Base-by-base conservation (phyloP, 306 rosid species). In the Quercus wislizeni region DNA sequence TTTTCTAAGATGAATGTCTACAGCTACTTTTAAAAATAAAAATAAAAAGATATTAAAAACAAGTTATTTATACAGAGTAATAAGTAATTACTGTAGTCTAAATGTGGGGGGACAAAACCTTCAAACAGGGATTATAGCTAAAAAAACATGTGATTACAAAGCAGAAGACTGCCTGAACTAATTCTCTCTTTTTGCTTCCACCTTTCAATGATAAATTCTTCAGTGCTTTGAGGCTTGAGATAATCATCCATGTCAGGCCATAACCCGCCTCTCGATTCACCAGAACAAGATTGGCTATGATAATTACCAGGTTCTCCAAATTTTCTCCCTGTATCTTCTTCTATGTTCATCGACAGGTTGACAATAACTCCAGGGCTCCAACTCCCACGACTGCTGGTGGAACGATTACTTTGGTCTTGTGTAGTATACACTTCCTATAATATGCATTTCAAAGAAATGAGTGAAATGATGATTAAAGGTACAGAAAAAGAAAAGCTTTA, bases 341-440 rank as follows among this genome's bases (percentile, higher is more conserved):
- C 79, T 20, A 86, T 54, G 49, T 85, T 90, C 76, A 75, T 85
- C 27, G 86, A 75, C 84, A 89, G 79, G 30, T 75, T 76, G 65
- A 83, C 83, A 2, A 78, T 19, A 55, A 76, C 78, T 69, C 86
- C 86, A 2, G 94, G 96, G 86, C 96, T 91, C 94, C 97, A 96
- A 83, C 99, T 96, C 76, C 99, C 99, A 3, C 78, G 90, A 78
- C 98, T 93, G 80, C 97, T 91, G 54, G 75, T 88, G 19, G 96
- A 88, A 59, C 17, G 80, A 84, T 74, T 89, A 55, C 84, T 73
- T 78, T 30, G 90, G 75, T 87, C 89, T 49, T 79, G 85, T 0
- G 75, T 33, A 74, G 80, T 87, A 35, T 11, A 46, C 51, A 27
- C 69, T 71, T 82, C 96, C 97, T 95, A 72, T 4, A 14, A 80